Conservation (phyloP, 768 basidiomycete genomes). For the Russula lepida region DNA sequence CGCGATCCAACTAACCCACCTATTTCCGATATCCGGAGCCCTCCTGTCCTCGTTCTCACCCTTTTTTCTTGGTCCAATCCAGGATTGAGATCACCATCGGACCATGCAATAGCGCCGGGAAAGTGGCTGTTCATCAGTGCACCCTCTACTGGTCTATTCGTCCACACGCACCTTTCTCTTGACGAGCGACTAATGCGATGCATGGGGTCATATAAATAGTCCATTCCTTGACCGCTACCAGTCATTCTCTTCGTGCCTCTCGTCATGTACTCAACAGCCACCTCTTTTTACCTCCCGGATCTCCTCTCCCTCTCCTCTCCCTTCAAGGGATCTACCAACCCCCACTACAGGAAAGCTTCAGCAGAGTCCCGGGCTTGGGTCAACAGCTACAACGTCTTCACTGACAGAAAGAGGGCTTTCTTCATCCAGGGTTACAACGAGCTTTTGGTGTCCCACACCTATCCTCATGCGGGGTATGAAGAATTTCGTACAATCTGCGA, state of each 20-base stretch:
- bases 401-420: constrained; percentile 51
- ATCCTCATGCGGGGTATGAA: constrained; percentile 51
- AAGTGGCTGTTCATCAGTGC: background rate
- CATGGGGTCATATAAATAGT: constrained; percentile 5
- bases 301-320: constrained; percentile 39
- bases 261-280: constrained; percentile 21
- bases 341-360: constrained; percentile 48
- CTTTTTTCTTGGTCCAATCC: constrained; percentile 1
- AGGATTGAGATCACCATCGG: constrained; percentile 5
- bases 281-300: constrained; percentile 46
- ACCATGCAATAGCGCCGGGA: background rate
- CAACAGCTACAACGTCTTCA: constrained; percentile 52
- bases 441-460: constrained; percentile 54
- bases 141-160: background rate
- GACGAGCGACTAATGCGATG: constrained; percentile 6
- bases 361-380: constrained; percentile 59
- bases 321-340: constrained; percentile 46
- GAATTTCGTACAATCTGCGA: constrained; percentile 57
- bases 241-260: background rate
- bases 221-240: background rate
- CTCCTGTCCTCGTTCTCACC: background rate
- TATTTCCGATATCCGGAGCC: background rate
- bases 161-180: background rate
- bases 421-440: constrained; percentile 58
- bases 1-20: background rate